Evolutionary conservation across 2,329 filamentous ascomycete genomes (phyloP).

Genomic region (Emericellopsis atlantica): DNA sequence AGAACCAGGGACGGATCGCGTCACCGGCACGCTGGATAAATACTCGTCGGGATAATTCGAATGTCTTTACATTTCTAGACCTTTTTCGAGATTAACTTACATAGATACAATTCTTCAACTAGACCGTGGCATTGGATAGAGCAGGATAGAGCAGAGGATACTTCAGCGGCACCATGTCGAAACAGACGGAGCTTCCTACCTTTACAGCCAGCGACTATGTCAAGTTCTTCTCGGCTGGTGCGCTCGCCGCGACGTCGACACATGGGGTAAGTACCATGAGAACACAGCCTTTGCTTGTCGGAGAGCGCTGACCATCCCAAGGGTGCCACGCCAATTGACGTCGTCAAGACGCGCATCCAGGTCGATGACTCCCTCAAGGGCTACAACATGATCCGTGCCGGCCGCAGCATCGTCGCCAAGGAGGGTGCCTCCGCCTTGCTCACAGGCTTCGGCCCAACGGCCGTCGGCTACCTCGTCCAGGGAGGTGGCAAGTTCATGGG

Average conservation of each 20-base stretch:
- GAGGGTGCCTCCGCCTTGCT: constrained; percentile 71
- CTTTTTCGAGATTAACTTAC: too few species aligned
- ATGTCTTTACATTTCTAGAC: too few species aligned
- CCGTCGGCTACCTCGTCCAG: constrained; percentile 80
- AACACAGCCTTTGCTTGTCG: background rate
- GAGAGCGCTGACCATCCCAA: constrained; percentile 8
- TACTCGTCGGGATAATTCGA: too few species aligned
- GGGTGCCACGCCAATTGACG: constrained; percentile 45
- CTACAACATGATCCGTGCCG: constrained; percentile 68
- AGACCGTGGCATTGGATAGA: too few species aligned
- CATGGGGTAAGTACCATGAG: constrained; percentile 27
- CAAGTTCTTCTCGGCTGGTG: constrained; percentile 41
- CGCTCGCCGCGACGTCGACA: constrained; percentile 36
- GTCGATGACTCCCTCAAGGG: constrained; percentile 80
- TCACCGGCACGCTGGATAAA: too few species aligned
- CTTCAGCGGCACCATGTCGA: constrained; percentile 9
- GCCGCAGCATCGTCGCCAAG: constrained; percentile 62
- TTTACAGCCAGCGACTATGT: constrained; percentile 31
- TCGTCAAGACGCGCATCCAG: constrained; percentile 86
- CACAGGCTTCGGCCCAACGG: constrained; percentile 75
- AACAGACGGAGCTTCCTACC: constrained; percentile 18
- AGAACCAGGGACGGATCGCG: too few species aligned
- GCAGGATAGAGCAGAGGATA: too few species aligned
- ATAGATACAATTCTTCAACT: too few species aligned
- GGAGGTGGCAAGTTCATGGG: constrained; percentile 85